phyloP scores from a whole-genome alignment of 306 rosid species.

The Cucumis cinereus region DNA sequence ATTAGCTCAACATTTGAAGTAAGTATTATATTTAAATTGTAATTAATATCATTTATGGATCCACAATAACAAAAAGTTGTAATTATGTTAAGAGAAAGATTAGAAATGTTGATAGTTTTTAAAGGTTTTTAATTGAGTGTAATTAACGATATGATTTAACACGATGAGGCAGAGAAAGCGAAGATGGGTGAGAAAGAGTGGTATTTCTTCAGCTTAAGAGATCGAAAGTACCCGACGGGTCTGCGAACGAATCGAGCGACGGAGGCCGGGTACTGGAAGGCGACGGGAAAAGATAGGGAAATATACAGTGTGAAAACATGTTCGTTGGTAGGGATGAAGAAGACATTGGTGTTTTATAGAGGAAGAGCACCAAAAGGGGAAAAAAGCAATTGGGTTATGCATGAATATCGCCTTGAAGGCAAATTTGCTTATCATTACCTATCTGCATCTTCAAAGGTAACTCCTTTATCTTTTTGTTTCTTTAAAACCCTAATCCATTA shows the following conservation, averaged over 20 bases:
- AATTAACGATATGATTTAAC: too few relatives aligned
- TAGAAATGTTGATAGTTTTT: too few relatives aligned
- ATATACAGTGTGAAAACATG: conserved; percentile 62
- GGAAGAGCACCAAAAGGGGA: conserved; percentile 95
- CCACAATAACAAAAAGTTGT: too few relatives aligned
- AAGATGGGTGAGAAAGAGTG: conserved; percentile 98
- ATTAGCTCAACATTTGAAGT: too few relatives aligned
- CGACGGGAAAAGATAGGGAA: conserved; percentile 89
- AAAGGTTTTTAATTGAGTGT: neutral
- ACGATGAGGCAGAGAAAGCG: conserved; percentile 46
- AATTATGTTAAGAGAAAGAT: too few relatives aligned
- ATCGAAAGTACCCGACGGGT: conserved; percentile 89
- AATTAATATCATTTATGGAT: too few relatives aligned
- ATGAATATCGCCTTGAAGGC: conserved; percentile 97
- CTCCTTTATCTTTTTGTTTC: neutral
- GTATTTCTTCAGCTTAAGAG: conserved; percentile 85
- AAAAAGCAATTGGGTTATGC: conserved; percentile 96
- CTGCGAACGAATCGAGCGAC: conserved; percentile 80
- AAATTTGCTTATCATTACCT: conserved; percentile 81
- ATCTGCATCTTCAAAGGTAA: conserved; percentile 61
- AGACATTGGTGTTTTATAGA: conserved; percentile 77
- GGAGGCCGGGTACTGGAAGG: conserved; percentile 98
- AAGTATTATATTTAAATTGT: too few relatives aligned
- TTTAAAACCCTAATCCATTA: too few relatives aligned
- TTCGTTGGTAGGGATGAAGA: conserved; percentile 92